Base-by-base conservation (phyloP, 2,329 filamentous ascomycete species). In the Verticillium tricorpus region DNA sequence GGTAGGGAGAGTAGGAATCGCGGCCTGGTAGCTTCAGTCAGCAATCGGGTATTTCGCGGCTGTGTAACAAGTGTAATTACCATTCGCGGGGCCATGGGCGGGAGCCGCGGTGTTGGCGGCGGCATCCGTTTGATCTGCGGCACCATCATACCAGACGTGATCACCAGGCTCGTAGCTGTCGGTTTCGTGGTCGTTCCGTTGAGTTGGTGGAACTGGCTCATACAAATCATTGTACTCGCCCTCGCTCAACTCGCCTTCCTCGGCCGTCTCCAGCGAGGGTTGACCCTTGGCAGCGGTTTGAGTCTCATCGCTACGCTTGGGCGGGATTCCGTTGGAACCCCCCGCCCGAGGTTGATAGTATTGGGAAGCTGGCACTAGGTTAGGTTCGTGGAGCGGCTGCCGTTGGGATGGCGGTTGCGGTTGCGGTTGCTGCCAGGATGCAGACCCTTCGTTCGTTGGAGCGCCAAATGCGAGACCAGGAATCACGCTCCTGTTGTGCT, bases 161-260 rank as follows among this genome's bases (percentile, higher is more conserved):
- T 65, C 60, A 45, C 61, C 57, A 45, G 57, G 39, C 56, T 66
- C 62, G 35, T 64, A 62, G n/a, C 61, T 61, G 39, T 66, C 61
- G 25, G 57, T 58, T 25, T 61, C 61, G 17, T 59, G 56, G n/a
- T 55, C 35, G 25, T 32, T 52, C 32, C n/a, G 54, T 12, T 52
- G 45, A 32, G 15, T 19, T n/a, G 61, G 39, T 5, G 64, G 60
- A 11, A 63, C 65, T 11, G 81, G 78, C 57, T 85, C 82, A 64
- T 86, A 86, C 2, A 82, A 68, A 67, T 86, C 82, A 58, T 86
- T 83, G 57, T 83, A 80, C 67, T 89, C 87, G 19, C 81, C 84
- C 68, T 94, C 91, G 65, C 86, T 90, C 34, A 95, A 73, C 72
- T 96, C 92, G 17, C 90, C 91, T 69, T 96, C 91, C 69, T 95